Evolutionary conservation across 2,329 filamentous ascomycete species (phyloP).

Genomic region (Aspergillus sp.): DNA sequence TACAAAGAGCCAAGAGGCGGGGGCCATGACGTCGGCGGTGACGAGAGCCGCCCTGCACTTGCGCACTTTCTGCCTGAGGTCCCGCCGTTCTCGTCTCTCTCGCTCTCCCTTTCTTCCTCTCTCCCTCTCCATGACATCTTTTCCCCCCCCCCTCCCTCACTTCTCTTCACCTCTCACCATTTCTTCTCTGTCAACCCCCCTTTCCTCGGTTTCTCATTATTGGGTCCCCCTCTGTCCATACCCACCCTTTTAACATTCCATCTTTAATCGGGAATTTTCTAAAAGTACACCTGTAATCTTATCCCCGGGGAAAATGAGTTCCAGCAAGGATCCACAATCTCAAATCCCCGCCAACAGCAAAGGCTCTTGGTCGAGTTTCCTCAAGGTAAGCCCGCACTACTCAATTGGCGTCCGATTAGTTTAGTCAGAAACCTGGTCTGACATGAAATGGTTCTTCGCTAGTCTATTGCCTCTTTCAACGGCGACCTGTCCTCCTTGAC

Average conservation of each 20-base stretch:
- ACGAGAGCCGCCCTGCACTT: neutral
- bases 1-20: neutral
- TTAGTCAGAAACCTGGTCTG: neutral
- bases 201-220: neutral
- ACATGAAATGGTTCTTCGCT: neutral
- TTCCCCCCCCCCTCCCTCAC: neutral
- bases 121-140: neutral
- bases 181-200: neutral
- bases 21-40: neutral
- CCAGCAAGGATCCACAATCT: conserved; percentile 41
- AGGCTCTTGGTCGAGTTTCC: conserved; percentile 48
- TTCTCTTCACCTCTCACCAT: neutral
- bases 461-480: conserved; percentile 77
- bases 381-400: conserved; percentile 38
- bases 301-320: conserved; percentile 23
- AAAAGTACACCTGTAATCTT: neutral
- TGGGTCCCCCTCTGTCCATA: neutral
- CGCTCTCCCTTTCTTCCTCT: neutral
- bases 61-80: neutral
- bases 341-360: conserved; percentile 44
- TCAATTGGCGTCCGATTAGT: neutral
- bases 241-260: neutral
- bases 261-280: conserved; percentile 1
- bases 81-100: neutral
- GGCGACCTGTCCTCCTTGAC: conserved; percentile 79